Conservation (phyloP, 495 filamentous ascomycete species). For the Penicillium desertorum region DNA sequence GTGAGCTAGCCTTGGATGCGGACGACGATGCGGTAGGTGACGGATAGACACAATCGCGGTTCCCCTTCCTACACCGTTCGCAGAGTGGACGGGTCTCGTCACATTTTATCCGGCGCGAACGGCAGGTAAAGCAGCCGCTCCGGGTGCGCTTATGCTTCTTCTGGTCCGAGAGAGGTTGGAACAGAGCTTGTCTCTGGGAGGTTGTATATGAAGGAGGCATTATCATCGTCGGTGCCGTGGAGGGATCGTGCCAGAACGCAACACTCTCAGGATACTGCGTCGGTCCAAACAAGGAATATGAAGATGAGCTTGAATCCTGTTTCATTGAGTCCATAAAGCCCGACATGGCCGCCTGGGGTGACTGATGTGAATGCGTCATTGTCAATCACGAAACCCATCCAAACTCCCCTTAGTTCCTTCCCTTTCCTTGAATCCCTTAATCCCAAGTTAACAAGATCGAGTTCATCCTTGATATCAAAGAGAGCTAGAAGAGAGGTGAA, state of each 20-base stretch:
- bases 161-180: conserved; percentile 55
- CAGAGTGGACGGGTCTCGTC: conserved; percentile 85
- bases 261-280: conserved; percentile 44
- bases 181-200: conserved; percentile 30
- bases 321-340: conserved; percentile 35
- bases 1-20: conserved; percentile 37
- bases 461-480: neutral
- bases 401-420: neutral
- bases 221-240: conserved; percentile 26
- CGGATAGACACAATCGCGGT: conserved; percentile 80
- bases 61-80: conserved; percentile 84
- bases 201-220: conserved; percentile 28
- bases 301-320: conserved; percentile 31
- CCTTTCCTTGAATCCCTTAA: neutral
- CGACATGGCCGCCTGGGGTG: conserved; percentile 36
- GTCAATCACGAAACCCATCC: conserved; percentile 7
- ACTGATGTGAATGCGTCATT: conserved; percentile 41
- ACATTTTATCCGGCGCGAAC: conserved; percentile 88
- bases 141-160: conserved; percentile 93
- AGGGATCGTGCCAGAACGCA: conserved; percentile 45
- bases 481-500: conserved; percentile 1
- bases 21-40: conserved; percentile 46
- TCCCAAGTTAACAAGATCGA: neutral
- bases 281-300: conserved; percentile 40
- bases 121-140: conserved; percentile 93